phyloP scores from a whole-genome alignment of 495 filamentous ascomycete species.

The Aspergillus haitiensis region DNA sequence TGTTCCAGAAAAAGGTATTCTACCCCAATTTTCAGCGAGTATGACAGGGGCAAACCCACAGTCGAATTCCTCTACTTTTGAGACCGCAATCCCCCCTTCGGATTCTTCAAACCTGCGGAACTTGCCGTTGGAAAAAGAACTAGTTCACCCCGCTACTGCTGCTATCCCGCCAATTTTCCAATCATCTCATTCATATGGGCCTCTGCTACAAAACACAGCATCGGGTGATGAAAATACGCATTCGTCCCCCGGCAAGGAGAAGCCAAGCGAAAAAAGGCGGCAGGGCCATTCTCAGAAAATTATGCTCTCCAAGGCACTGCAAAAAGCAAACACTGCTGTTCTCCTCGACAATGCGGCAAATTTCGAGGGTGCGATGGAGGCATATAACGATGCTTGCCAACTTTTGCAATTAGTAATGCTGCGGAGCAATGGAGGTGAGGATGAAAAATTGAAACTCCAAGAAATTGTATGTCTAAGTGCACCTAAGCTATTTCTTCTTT shows the following conservation, averaged over 20 bases:
- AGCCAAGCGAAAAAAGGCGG: constrained; percentile 37
- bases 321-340: constrained; percentile 94
- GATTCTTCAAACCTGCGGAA: constrained; percentile 21
- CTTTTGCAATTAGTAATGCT: constrained; percentile 84
- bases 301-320: constrained; percentile 88
- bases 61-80: constrained; percentile 2
- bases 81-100: not conserved
- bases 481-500: not conserved
- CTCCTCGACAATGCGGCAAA: constrained; percentile 93
- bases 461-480: constrained; percentile 69
- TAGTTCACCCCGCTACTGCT: constrained; percentile 3
- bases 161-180: not conserved
- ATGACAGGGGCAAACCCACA: constrained; percentile 1
- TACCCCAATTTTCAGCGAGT: constrained; percentile 8
- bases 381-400: constrained; percentile 85
- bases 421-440: constrained; percentile 74
- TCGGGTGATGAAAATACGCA: constrained; percentile 5
- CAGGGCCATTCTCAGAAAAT: constrained; percentile 71
- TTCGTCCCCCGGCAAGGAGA: constrained; percentile 26
- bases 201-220: not conserved
- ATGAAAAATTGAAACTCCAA: constrained; percentile 79
- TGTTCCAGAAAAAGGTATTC: constrained; percentile 2
- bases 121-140: constrained; percentile 5
- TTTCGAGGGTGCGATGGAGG: constrained; percentile 86
- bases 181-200: constrained; percentile 2